A percentile compares a stretch with the other conserved stretches of the same genome.
Conservation (phyloP, 345 rosid species). For the Salix suchowensis region DNA sequence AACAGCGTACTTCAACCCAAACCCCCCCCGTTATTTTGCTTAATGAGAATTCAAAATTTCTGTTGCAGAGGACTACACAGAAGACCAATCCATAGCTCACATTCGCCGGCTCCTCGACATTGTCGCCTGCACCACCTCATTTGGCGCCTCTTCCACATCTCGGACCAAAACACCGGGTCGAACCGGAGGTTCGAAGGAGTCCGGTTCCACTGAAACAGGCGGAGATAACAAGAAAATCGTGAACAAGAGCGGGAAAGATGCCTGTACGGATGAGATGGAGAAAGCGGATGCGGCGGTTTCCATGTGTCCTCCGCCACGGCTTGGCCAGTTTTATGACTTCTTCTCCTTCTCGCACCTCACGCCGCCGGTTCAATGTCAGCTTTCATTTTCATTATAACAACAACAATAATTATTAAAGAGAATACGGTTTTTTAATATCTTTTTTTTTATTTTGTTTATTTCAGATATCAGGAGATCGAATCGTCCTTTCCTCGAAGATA, state of each 20-base stretch:
- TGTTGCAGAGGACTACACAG: slow-evolving; percentile 27
- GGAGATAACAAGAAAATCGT: background rate
- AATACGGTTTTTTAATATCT: background rate
- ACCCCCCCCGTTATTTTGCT: background rate
- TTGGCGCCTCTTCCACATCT: slow-evolving; percentile 38
- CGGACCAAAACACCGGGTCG: slow-evolving; percentile 45
- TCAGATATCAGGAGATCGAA: slow-evolving; percentile 27
- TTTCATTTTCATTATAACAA: background rate
- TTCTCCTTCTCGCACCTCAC: slow-evolving; percentile 31
- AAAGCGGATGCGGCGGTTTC: slow-evolving; percentile 16
- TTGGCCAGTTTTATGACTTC: slow-evolving; percentile 33
- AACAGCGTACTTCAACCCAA: background rate
- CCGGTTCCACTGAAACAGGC: slow-evolving; percentile 23
- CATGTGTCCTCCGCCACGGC: slow-evolving; percentile 30
- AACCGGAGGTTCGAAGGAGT: slow-evolving; percentile 20
- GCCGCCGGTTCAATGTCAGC: slow-evolving; percentile 33
- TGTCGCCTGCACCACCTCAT: slow-evolving; percentile 31
- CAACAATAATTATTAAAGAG: background rate
- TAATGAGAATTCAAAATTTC: slow-evolving; percentile 9
- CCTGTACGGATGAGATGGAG: slow-evolving; percentile 4
- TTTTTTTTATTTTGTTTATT: background rate
- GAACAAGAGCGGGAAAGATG: slow-evolving; percentile 20
- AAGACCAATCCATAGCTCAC: slow-evolving; percentile 22
- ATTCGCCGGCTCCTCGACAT: slow-evolving; percentile 34
- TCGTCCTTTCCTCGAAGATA: slow-evolving; percentile 18